phyloP scores from a whole-genome alignment of 208 protist genomes.

The Kentomonas sorsogonicus region DNA sequence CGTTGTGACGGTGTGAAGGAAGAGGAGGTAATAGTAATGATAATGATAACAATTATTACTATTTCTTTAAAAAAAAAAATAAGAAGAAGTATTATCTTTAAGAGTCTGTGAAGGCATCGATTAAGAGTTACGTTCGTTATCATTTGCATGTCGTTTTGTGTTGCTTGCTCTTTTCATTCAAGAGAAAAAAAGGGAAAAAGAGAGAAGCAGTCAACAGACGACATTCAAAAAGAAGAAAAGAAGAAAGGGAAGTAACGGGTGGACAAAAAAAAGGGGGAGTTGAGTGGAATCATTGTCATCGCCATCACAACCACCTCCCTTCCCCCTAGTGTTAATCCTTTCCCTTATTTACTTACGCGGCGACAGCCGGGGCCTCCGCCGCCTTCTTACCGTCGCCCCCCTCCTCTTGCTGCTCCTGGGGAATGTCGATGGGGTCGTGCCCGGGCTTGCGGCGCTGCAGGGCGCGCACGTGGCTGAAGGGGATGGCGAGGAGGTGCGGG shows the following conservation, averaged over 20 bases:
- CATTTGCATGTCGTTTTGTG: background rate
- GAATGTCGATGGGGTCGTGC: slow-evolving; percentile 24
- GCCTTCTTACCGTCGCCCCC: slow-evolving; percentile 6
- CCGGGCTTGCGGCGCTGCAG: slow-evolving; percentile 55
- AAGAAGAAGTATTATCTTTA: too few species aligned
- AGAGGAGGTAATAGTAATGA: too few species aligned
- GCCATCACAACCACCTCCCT: background rate
- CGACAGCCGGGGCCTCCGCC: slow-evolving; percentile 11
- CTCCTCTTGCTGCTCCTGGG: background rate
- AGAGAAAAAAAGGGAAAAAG: background rate
- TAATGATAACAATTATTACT: too few species aligned
- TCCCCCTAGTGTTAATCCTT: background rate
- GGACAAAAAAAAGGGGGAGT: too few species aligned
- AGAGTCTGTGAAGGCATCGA: too few species aligned
- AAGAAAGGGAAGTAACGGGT: too few species aligned
- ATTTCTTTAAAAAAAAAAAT: too few species aligned
- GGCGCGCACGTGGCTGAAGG: slow-evolving; percentile 56
- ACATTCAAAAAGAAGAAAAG: too few species aligned
- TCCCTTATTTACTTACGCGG: background rate
- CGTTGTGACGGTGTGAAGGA: too few species aligned
- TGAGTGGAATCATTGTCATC: too few species aligned
- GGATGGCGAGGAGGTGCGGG: slow-evolving; percentile 57
- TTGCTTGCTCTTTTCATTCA: background rate
- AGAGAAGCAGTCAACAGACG: too few species aligned
- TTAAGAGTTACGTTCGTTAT: too few species aligned